Conservation (phyloP, 768 basidiomycete genomes). For the Boletus tomentosulus region DNA sequence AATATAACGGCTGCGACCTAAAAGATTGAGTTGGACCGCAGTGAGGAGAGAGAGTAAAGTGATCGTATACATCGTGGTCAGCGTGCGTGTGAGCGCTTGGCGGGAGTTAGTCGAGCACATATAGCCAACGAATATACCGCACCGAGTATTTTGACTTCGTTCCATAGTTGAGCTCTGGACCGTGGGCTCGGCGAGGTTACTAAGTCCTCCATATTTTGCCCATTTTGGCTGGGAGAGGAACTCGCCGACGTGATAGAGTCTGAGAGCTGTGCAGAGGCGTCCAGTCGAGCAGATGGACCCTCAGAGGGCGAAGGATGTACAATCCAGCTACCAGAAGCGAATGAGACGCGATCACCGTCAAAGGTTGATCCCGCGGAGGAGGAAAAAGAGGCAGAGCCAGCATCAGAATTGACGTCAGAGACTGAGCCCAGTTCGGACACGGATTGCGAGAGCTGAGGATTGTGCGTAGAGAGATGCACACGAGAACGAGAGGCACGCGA, state of each 20-base stretch:
- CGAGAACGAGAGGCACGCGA: conserved; percentile 34
- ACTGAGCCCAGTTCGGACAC: conserved; percentile 35
- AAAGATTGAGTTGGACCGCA: conserved; percentile 76
- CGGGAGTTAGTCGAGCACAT: conserved; percentile 2
- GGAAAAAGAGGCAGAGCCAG: conserved; percentile 38
- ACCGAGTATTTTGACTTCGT: conserved; percentile 79
- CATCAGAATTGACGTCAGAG: conserved; percentile 43
- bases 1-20: conserved; percentile 80
- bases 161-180: conserved; percentile 86
- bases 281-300: background rate
- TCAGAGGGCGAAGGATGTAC: conserved; percentile 33
- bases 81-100: conserved; percentile 79
- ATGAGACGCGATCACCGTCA: conserved; percentile 37
- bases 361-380: conserved; percentile 35
- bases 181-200: conserved; percentile 28
- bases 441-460: conserved; percentile 27
- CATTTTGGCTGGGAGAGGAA: conserved; percentile 31
- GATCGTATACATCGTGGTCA: conserved; percentile 83
- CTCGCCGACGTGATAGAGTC: conserved; percentile 39
- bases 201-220: conserved; percentile 2
- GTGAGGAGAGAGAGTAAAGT: conserved; percentile 86
- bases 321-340: conserved; percentile 43
- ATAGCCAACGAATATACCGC: conserved; percentile 39
- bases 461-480: conserved; percentile 8
- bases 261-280: conserved; percentile 28